Percentiles rank a stretch among this genome's conserved stretches.
These are phyloP conservation scores for Euphorbia peplus DNA, from an alignment of 345 rosid species.

Conservation along the genomic window DNA sequence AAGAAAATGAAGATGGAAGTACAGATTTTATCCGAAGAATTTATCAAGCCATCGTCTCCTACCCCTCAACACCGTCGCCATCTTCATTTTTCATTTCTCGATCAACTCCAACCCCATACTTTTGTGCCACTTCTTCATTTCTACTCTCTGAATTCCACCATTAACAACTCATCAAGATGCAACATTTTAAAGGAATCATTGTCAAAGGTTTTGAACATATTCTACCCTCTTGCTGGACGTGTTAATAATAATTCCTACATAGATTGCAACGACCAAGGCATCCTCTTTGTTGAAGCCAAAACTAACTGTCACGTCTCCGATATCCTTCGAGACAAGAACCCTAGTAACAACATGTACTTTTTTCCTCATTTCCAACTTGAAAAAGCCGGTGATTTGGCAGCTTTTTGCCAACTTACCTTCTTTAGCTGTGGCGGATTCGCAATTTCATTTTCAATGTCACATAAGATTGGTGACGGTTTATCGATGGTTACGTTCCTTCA, in stretches of 20 bases:
- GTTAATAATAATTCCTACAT: not conserved
- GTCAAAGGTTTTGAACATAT: not conserved
- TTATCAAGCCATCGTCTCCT: conserved; percentile 12
- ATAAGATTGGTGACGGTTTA: not conserved
- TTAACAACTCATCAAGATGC: not conserved
- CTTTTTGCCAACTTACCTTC: not conserved
- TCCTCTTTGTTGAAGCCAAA: not conserved
- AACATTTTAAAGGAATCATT: not conserved
- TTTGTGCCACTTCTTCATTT: not conserved
- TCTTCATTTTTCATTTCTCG: conserved; percentile 12
- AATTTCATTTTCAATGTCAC: conserved; percentile 1
- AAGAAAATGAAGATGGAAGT: not conserved
- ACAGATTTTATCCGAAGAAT: not conserved
- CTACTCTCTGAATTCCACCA: not conserved
- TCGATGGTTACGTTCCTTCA: not conserved
- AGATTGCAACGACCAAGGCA: not conserved
- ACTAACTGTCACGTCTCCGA: not conserved
- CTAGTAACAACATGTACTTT: not conserved
- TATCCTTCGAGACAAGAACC: not conserved
- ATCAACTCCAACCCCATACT: not conserved
- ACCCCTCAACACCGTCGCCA: conserved; percentile 17
- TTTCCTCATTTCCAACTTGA: not conserved
- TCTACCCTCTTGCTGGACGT: not conserved
- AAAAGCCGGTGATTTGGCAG: not conserved
- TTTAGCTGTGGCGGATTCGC: not conserved